Evolutionary conservation across 192 early-diverging fungal species (phyloP).

Genomic region (Coemansia sp.): DNA sequence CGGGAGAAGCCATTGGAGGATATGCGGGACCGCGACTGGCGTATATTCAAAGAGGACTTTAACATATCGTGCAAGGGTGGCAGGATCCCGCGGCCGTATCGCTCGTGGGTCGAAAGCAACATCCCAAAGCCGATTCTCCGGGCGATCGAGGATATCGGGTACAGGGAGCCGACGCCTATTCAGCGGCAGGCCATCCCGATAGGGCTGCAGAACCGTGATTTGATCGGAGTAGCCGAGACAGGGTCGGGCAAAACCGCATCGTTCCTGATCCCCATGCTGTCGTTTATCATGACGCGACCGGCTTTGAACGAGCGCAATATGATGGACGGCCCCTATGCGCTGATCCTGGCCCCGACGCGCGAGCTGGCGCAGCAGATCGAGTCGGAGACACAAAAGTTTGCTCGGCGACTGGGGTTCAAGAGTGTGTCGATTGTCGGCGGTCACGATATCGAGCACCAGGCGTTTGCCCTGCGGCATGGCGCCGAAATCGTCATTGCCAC

Average conservation of each 20-base stretch:
- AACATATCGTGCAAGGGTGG: slow-evolving; percentile 93
- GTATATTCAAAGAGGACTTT: slow-evolving; percentile 99
- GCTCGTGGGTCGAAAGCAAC: slow-evolving; percentile 80
- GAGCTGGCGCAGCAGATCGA: slow-evolving; percentile 98
- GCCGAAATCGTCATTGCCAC: slow-evolving; percentile 97
- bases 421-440: slow-evolving; percentile 81
- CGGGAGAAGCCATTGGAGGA: slow-evolving; percentile 79
- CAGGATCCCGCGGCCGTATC: slow-evolving; percentile 80
- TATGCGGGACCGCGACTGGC: slow-evolving; percentile 98
- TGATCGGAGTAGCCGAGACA: slow-evolving; percentile 85
- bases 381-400: slow-evolving; percentile 86
- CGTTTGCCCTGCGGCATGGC: slow-evolving; percentile 82
- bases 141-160: slow-evolving; percentile 79
- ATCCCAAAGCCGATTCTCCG: slow-evolving; percentile 65
- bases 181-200: slow-evolving; percentile 97
- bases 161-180: slow-evolving; percentile 93
- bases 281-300: slow-evolving; percentile 77
- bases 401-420: slow-evolving; percentile 74
- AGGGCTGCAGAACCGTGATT: slow-evolving; percentile 82
- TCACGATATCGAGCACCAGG: slow-evolving; percentile 83
- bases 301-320: slow-evolving; percentile 70
- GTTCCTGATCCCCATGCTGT: slow-evolving; percentile 94
- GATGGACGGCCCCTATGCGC: slow-evolving; percentile 83
- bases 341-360: slow-evolving; percentile 94
- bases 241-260: slow-evolving; percentile 95